Base-by-base conservation (phyloP, 2,329 filamentous ascomycete species). In the Hortaea werneckii region DNA sequence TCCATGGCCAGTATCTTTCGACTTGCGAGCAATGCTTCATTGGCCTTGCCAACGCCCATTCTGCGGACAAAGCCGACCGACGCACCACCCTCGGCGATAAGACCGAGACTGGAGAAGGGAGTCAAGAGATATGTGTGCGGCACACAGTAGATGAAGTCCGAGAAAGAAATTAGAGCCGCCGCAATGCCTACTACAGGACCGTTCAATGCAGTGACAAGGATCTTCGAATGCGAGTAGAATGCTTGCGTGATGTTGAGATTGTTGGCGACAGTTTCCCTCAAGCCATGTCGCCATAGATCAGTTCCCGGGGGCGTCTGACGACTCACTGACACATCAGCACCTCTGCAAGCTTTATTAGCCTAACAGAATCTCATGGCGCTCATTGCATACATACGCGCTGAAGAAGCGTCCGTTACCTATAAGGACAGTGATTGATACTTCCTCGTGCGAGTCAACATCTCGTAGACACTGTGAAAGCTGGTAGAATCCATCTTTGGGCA, bases 1-100 rank as follows among this genome's bases (percentile, higher is more conserved):
- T 94, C 87, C 27, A 82, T 78, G 26, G 78, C 77, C 0, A 72
- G 63, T 56, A 96, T 85, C 40, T 81, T 76, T 65, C 84, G 85
- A 58, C 84, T 88, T 83, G 94, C 92, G 54, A 96, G 81, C 7
- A 96, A 75, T 9, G 90, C 90, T 72, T 96, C 90, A 61, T 94
- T 94, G 6, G 88, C 88, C 62, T 85, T 85, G 47, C 77, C 71
- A 42, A 87, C 76, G 1, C 92, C 92, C 26, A 96, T 73, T 0
- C 89, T 73, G 57, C 83, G 77, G 10, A 90, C 85, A 47, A 96
- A 82, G 0, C 83, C 87, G 46, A 80, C 72, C 11, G 81, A 87
- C 0, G 88, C 80, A 40, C 83, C 86, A 37, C 90, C 90, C 69
- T 96, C 90, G 45, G 87, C 78, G 0, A 95, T 89, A 1, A 96